Base-by-base conservation (phyloP, 2,329 filamentous ascomycete species). In the Aureobasidium sp. region DNA sequence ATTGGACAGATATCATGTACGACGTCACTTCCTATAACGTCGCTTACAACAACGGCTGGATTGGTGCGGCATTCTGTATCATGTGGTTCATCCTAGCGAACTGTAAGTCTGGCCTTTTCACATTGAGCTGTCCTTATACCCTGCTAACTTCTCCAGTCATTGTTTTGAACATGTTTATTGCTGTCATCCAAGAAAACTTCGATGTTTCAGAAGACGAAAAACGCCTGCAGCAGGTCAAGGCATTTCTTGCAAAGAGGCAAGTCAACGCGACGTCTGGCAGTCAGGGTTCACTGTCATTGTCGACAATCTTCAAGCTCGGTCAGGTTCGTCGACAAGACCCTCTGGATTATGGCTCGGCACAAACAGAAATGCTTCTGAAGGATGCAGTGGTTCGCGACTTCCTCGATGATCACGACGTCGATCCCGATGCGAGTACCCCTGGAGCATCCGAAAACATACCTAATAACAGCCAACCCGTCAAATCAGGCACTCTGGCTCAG, bases 121-220 rank as follows among this genome's bases (percentile, higher is more conserved):
- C 0, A 48, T 37, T 7, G 19, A 29, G 7, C 22, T 6, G 17
- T 39, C 6, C 15, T 6, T 40, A 29, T 17, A 33, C 5, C n/a
- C 8, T 31, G 45, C 57, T 60, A n/a, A 60, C 27, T 9, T 71
- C 1, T 17, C 17, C 15, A 60, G 57, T 97, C 72, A 96, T 99
- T 76, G 84, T 97, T 64, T 78, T 99, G 78, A 99, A 97, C 72
- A 99, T 99, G 94, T 99, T 99, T 80, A 97, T 99, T 89, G 94
- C 94, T 80, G 94, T 99, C 77, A 99, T 99, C 67, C 94, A 99
- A 74, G 94, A 99, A 72, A 99, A 96, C 70, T 99, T 99, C 72
- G 94, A 99, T 75, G 91, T 99, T 29, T 96, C 92, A 3, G 94
- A 99, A 73, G 95, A 99, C 71, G 92, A 97, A 73, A 99, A 99